Base-by-base conservation (phyloP, 2,329 filamentous ascomycete genomes). In the Botrytis byssoidea region DNA sequence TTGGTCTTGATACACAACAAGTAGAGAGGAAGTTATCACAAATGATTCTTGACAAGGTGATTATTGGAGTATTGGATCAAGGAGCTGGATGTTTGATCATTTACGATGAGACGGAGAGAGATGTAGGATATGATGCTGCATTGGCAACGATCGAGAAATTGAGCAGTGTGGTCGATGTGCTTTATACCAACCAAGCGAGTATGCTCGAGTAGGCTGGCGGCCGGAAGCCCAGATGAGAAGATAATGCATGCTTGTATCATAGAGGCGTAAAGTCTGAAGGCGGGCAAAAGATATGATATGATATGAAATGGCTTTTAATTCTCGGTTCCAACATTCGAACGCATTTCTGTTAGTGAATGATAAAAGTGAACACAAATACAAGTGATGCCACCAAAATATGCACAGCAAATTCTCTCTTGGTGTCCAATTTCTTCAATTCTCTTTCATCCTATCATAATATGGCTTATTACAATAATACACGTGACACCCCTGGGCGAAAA, bases 1-100 rank as follows among this genome's bases (percentile, higher is more conserved):
- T 99, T 70, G 95, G 95, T 57, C 88, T 99, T 76, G 96, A 98
- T 83, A 97, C 93, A 40, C 92, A 94, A 83, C 95, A 98, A 85
- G 96, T 99, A 74, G 97, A 99, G 89, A 91, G 95, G 79, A 99
- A 99, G 88, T 88, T 99, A 76, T 97, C 93, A 64, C 97, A 99
- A 88, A 99, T 99, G 97, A 99, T 99, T 81, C 88, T 99, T 74
- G 96, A 99, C 86, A 98, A 98, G 87, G 94, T 98, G 80, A 98
- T 99, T 81, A 94, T 98, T 78, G 96, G 97, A 74, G 96, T 99
- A 73, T 85, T 99, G 79, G 96, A 99, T 83, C 96, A 99, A 84
- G 96, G 96, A 68, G 93, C 94, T n/a, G 95, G 95, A 57, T 98
- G 97, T 83, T 88, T 99, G 82, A 97, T 98, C 83, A 94, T 99